phyloP scores from a whole-genome alignment of 805 yeast genomes.

The Blastobotrys chiropterorum region DNA sequence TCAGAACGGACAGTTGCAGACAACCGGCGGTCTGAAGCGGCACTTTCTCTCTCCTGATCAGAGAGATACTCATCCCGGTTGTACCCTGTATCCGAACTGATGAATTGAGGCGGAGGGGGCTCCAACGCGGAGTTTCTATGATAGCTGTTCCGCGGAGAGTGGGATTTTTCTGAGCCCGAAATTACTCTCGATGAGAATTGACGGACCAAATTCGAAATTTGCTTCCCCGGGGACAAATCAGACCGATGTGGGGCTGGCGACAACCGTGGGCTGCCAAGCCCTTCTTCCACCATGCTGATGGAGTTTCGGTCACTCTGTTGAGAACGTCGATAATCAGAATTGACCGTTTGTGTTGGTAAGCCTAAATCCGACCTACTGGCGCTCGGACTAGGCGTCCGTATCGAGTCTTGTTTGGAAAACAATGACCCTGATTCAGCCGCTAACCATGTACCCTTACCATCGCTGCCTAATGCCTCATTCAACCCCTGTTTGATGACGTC shows the following conservation, averaged over 20 bases:
- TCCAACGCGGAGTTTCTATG: not conserved
- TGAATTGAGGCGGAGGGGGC: too few species aligned
- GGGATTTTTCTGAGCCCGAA: not conserved
- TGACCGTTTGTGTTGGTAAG: not conserved
- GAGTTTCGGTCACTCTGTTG: not conserved
- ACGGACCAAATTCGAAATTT: not conserved
- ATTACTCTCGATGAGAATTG: constrained; percentile 1
- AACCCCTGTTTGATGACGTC: constrained; percentile 13
- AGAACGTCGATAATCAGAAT: not conserved
- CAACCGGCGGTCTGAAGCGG: not conserved
- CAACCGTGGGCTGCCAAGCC: not conserved
- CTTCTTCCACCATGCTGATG: constrained; percentile 4
- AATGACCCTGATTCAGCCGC: constrained; percentile 2
- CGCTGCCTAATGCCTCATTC: constrained; percentile 19
- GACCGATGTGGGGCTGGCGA: not conserved
- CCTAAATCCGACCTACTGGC: not conserved
- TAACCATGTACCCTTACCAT: constrained; percentile 21
- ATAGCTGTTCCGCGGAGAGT: not conserved
- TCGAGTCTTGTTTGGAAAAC: not conserved
- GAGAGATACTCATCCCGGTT: not conserved
- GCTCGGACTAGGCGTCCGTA: not conserved
- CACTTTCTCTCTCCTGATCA: not conserved
- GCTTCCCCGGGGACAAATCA: not conserved
- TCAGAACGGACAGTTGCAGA: not conserved
- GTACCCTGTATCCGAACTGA: not conserved